phyloP scores from a whole-genome alignment of 345 rosid genomes.

The Pugionium dolabratum region DNA sequence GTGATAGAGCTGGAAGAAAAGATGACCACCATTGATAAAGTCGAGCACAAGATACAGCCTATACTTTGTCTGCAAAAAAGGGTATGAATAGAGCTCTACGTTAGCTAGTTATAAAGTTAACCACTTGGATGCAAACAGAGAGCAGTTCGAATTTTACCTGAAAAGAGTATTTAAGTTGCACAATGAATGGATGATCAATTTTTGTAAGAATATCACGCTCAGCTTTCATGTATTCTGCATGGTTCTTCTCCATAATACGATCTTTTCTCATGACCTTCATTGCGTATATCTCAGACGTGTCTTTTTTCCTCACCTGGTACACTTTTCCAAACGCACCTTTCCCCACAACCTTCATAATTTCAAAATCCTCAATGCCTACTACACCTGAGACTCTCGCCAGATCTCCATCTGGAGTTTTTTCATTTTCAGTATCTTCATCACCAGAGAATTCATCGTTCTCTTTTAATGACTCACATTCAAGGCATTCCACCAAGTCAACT shows the following conservation, averaged over 20 bases:
- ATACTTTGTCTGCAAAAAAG: not conserved
- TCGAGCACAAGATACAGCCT: not conserved
- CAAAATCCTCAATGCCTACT: slow-evolving; percentile 83
- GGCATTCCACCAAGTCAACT: slow-evolving; percentile 47
- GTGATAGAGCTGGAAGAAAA: not conserved
- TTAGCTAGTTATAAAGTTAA: no score
- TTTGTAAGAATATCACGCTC: slow-evolving; percentile 88
- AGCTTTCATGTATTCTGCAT: slow-evolving; percentile 91
- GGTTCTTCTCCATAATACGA: slow-evolving; percentile 87
- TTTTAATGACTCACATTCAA: slow-evolving; percentile 35
- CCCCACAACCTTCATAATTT: slow-evolving; percentile 86
- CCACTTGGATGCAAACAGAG: not conserved
- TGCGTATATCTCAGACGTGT: slow-evolving; percentile 81
- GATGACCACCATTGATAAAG: not conserved
- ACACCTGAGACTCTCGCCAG: slow-evolving; percentile 30
- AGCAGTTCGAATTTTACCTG: slow-evolving; percentile 51
- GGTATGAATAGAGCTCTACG: not conserved
- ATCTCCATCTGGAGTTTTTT: slow-evolving; percentile 31
- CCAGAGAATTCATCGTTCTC: slow-evolving; percentile 45
- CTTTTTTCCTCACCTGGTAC: slow-evolving; percentile 81
- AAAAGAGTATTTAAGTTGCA: slow-evolving; percentile 84
- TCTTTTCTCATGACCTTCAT: slow-evolving; percentile 99
- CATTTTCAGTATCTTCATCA: slow-evolving; percentile 37
- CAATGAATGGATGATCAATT: slow-evolving; percentile 89
- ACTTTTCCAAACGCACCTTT: slow-evolving; percentile 97